Conservation (phyloP, 2,329 filamentous ascomycete genomes). For the Colletotrichum sp. region DNA sequence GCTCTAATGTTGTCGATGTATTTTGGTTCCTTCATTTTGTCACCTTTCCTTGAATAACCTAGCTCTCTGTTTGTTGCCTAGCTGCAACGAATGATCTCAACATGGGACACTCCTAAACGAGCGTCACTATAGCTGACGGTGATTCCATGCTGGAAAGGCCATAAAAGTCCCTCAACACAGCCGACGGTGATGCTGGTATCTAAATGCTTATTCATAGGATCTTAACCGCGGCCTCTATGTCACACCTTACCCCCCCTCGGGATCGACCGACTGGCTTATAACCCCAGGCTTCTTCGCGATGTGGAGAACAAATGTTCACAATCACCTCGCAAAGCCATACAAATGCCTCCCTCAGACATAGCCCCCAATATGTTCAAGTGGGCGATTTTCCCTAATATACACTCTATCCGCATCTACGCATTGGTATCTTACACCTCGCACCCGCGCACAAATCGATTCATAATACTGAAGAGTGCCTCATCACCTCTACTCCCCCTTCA, state of each 20-base stretch:
- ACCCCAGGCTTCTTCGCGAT: neutral
- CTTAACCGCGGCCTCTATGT: neutral
- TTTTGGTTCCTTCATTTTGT: no score
- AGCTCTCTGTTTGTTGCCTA: neutral
- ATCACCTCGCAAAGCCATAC: neutral
- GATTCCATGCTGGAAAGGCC: no score
- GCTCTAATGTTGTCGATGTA: no score
- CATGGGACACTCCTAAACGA: no score
- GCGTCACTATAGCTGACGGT: no score
- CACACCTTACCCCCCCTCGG: neutral
- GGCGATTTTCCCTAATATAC: neutral
- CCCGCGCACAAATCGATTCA: no score
- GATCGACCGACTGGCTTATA: neutral
- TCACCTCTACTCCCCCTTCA: neutral
- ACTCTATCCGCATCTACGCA: conserved; percentile 7
- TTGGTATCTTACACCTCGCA: neutral
- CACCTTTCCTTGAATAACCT: no score
- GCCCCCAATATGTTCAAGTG: neutral
- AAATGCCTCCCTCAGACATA: neutral
- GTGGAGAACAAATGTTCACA: neutral
- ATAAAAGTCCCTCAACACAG: no score
- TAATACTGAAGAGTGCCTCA: no score
- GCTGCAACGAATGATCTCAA: no score
- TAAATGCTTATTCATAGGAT: neutral
- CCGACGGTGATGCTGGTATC: neutral